Percentiles rank a stretch among this genome's conserved stretches.
Conservation (phyloP, 2,329 filamentous ascomycete species). For the Neonectria neomacrospora region DNA sequence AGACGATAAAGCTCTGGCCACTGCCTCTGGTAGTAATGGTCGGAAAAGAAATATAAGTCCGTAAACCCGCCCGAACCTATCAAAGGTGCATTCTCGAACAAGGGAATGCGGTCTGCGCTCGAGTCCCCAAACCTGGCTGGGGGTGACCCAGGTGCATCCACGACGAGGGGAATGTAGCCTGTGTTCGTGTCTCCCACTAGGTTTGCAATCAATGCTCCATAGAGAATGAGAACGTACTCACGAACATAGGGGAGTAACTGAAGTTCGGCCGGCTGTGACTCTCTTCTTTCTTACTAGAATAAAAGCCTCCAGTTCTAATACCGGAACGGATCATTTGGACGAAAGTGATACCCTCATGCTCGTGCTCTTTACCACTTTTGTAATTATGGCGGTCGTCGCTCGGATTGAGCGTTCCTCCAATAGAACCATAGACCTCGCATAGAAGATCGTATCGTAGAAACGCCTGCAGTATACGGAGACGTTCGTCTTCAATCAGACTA, state of each 20-base stretch:
- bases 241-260: slow-evolving; percentile 9
- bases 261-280: neutral
- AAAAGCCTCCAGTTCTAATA: slow-evolving; percentile 15
- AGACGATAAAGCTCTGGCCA: neutral
- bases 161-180: neutral
- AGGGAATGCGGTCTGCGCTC: neutral
- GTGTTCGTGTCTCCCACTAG: neutral
- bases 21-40: neutral
- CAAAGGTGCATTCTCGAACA: neutral
- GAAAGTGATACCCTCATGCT: neutral
- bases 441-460: slow-evolving; percentile 20
- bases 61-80: neutral
- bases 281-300: slow-evolving; percentile 10
- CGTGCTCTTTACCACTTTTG: neutral
- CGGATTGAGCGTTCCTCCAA: neutral
- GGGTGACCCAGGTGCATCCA: neutral
- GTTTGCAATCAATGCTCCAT: slow-evolving; percentile 16
- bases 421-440: slow-evolving; percentile 16
- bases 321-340: neutral
- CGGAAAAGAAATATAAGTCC: neutral
- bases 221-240: slow-evolving; percentile 6
- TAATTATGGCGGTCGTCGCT: neutral
- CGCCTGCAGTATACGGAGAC: slow-evolving; percentile 1
- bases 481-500: neutral
- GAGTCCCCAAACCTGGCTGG: too few relatives aligned